Conservation (phyloP, 352 stramenopile species). For the Globisporangium nodosum region DNA sequence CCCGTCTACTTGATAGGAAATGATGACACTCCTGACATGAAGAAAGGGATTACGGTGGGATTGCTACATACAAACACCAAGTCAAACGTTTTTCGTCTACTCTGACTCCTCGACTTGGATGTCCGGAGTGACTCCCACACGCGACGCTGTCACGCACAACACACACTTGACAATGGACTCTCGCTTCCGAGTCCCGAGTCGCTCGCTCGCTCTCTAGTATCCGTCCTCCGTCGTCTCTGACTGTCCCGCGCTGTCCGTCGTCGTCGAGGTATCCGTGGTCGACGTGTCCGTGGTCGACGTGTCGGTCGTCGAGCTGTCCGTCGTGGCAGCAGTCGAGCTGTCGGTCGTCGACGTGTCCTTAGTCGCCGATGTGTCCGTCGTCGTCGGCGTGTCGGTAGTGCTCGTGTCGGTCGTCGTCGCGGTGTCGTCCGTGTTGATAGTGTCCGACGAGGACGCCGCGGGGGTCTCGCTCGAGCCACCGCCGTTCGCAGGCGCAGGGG, state of each 20-base stretch:
- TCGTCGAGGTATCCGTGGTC: not conserved
- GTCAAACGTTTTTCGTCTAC: too few relatives aligned
- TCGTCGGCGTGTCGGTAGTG: too few relatives aligned
- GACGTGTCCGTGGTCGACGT: not conserved
- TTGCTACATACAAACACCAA: too few relatives aligned
- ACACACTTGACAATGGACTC: not conserved
- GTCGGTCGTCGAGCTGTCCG: not conserved
- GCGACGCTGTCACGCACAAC: too few relatives aligned
- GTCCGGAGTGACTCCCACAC: too few relatives aligned
- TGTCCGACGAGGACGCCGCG: too few relatives aligned
- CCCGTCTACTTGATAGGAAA: not conserved
- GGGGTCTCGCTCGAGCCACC: too few relatives aligned
- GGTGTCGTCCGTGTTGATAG: not conserved
- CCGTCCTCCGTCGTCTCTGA: not conserved
- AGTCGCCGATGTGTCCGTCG: not conserved
- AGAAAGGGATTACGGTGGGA: not conserved
- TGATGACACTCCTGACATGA: not conserved
- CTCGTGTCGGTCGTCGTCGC: not conserved
- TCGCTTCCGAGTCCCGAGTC: not conserved
- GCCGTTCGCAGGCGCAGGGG: too few relatives aligned
- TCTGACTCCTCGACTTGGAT: too few relatives aligned
- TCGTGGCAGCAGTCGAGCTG: not conserved
- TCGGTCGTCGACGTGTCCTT: not conserved
- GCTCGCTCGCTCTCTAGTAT: not conserved
- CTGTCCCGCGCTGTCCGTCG: not conserved